phyloP scores from a whole-genome alignment of 2,329 filamentous ascomycete genomes.

The Nannizzia gypsea region DNA sequence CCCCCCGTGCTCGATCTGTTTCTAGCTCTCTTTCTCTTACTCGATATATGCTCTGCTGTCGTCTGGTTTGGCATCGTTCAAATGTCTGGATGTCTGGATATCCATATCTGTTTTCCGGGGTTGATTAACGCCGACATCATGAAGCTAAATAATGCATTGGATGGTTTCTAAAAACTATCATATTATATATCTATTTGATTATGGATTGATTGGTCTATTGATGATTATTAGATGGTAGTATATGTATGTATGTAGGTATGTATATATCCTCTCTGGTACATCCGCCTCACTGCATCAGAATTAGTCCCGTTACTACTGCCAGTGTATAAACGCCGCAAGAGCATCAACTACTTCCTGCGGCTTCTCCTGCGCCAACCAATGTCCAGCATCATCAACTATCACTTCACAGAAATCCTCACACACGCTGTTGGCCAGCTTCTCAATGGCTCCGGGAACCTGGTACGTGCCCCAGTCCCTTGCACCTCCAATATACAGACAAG shows the following conservation, averaged over 20 bases:
- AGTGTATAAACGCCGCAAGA: conserved; percentile 33
- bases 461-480: conserved; percentile 56
- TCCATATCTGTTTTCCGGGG: neutral
- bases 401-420: conserved; percentile 45
- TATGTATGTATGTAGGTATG: too few species aligned
- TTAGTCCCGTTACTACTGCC: conserved; percentile 3
- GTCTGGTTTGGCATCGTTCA: neutral
- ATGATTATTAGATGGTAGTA: too few species aligned
- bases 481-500: conserved; percentile 51
- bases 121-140: neutral
- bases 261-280: too few species aligned
- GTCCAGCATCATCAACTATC: conserved; percentile 50
- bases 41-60: too few species aligned
- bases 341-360: conserved; percentile 42
- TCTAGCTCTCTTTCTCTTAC: neutral
- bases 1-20: neutral
- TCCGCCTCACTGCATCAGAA: neutral
- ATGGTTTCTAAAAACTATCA: too few species aligned
- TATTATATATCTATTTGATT: too few species aligned
- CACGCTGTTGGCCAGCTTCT: conserved; percentile 39
- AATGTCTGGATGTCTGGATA: too few species aligned
- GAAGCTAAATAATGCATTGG: neutral
- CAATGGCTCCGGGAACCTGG: conserved; percentile 53
- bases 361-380: conserved; percentile 60
- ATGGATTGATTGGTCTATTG: too few species aligned